Base-by-base conservation (phyloP, 352 stramenopile genomes). In the Phytophthora aleatoria region DNA sequence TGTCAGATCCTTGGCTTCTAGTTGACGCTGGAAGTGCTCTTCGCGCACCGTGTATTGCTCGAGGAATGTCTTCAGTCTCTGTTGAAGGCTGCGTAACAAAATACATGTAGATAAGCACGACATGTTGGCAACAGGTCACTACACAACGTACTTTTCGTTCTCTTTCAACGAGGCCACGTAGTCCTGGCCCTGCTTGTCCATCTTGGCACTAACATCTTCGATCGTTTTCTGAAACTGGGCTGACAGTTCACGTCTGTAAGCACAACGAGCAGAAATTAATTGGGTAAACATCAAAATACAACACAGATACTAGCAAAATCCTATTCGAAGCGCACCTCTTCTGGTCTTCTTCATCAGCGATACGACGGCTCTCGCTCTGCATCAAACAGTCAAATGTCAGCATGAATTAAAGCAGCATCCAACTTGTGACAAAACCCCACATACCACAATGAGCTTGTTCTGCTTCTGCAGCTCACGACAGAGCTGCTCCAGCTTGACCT, bases 401-500 rank as follows among this genome's bases (percentile, higher is more conserved):
- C 33, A 16, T 16, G 0, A 57, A 30, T 5, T 41, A 8, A 20
- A 55, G 13, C 1, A 8, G 28, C 49, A 42, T 3, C 20, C 6
- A 15, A 36, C 33, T n/a, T 30, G 43, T 31, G 33, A 15, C 28
- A 49, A 33, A 20, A 20, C 42, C 39, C 2, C 11, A 47, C 73
- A 28, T 59, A 90, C 81, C 58, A 92, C 76, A 57, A 93, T 93
- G 15, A 89, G 67, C 59, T 96, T 96, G 68, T 96, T 96, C 50
- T 96, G 87, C 65, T 93, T 93, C 67, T 94, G 85, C 30, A 96
- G 49, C 54, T 94, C 87, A 8, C 87, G 84, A 67, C 87, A 96
- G 8, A 96, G 81, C 39, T 92, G 79, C 51, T 96, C 87, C 38
- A 96, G 63, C 59, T 96, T 96, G 42, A 41, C 31, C 56, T 94